phyloP scores from a whole-genome alignment of 139 green algal species.

The Astrephomene gubernaculifera region DNA sequence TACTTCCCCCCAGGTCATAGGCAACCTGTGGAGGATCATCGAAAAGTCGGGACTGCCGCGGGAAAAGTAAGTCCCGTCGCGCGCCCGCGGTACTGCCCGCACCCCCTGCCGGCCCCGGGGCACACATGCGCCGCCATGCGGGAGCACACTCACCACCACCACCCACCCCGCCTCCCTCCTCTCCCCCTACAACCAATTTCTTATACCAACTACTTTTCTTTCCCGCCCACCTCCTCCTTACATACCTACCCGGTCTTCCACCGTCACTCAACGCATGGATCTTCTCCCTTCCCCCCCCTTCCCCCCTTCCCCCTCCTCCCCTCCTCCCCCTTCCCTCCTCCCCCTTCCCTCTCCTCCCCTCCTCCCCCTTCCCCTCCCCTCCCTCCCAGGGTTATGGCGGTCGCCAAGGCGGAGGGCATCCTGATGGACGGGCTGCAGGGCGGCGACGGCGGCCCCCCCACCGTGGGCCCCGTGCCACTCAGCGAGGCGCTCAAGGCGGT shows the following conservation, averaged over 20 bases:
- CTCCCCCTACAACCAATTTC: too few relatives aligned
- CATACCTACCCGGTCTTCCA: too few relatives aligned
- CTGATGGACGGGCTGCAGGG: conserved; percentile 60
- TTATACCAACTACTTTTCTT: too few relatives aligned
- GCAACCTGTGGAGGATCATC: conserved; percentile 77
- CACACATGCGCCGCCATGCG: too few relatives aligned
- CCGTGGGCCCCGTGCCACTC: conserved; percentile 38
- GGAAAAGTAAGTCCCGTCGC: conserved; percentile 47
- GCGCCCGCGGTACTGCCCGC: too few relatives aligned
- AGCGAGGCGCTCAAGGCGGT: conserved; percentile 38
- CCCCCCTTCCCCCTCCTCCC: neutral
- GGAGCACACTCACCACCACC: too few relatives aligned
- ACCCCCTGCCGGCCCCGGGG: too few relatives aligned
- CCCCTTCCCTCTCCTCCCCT: neutral
- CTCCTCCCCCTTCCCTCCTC: neutral
- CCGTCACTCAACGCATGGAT: too few relatives aligned
- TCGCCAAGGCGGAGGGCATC: conserved; percentile 64
- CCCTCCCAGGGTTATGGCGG: conserved; percentile 44
- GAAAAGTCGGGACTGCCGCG: conserved; percentile 61
- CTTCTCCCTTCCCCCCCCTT: too few relatives aligned
- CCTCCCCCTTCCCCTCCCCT: neutral
- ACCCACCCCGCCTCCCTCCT: too few relatives aligned
- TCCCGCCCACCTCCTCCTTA: too few relatives aligned
- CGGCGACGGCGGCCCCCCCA: conserved; percentile 29
- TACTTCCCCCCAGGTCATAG: conserved; percentile 55